Evolutionary conservation across 345 rosid species (phyloP), one percentile per base, ranked within the genome.

Genomic region (Nephelium lappaceum): DNA sequence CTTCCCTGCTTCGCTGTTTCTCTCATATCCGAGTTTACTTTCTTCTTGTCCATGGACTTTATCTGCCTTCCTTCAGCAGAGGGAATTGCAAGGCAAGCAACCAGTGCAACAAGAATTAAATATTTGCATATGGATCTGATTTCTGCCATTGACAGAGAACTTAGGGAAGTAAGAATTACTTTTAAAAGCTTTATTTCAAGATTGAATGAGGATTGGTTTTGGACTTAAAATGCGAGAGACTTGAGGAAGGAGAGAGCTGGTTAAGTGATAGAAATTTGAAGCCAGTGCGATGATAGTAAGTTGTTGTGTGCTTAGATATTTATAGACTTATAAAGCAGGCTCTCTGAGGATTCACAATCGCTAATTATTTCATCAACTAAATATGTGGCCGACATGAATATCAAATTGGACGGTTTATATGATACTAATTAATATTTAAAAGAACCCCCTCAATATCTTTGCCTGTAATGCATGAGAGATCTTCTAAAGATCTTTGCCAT

Each of bases 21-120:
- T 6, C 21, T 15, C 21, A 15, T 70, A 14, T 4, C 41, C 15
- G 41, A 14, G 14, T 31, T 72, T 6, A 11, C 9, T 25, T 39
- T 67, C 24, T 42, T 39, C 75, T 68, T 73, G 49, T 55, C 49
- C 61, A 24, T 45, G 61, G 79, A 78, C 74, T 76, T 87, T 3
- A 89, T 4, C 45, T 31, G 39, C 78, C 92, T 84, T 43, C 83
- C 90, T 67, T 82, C 83, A 1, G 72, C 67, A 18, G 58, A 71
- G 21, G 79, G 65, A 80, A 86, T 10, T 69, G 79, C 81, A 61
- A 47, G 74, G 83, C 43, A 76, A 49, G 62, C 41, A 27, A 83
- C 8, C 25, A 87, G 38, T 23, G 81, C 81, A 71, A 86, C 65
- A 76, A 82, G 57, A 45, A 79, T 64, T 57, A 65, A 71, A 47